Conservation (phyloP, 192 early-diverging fungal genomes). For the Gamsiella multidivaricata region DNA sequence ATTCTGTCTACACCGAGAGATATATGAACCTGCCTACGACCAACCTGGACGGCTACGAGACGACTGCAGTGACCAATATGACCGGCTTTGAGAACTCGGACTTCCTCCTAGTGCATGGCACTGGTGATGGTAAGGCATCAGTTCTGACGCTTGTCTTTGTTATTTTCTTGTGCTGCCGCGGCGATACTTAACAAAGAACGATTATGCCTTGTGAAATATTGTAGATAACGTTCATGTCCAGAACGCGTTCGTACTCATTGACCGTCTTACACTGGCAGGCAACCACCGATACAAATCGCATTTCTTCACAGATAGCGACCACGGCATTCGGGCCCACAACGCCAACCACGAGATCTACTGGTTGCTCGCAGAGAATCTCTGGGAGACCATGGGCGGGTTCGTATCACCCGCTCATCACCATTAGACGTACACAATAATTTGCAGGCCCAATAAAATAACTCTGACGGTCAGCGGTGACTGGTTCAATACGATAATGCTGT, state of each 20-base stretch:
- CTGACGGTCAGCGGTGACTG: neutral
- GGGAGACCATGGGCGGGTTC: constrained; percentile 45
- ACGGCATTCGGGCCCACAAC: constrained; percentile 81
- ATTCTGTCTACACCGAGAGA: constrained; percentile 96
- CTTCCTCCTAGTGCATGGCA: constrained; percentile 92
- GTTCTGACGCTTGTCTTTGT: neutral
- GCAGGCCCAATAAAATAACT: neutral
- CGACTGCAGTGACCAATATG: constrained; percentile 81
- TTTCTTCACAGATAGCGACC: constrained; percentile 91
- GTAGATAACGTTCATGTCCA: constrained; percentile 86
- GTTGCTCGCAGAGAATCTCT: constrained; percentile 30
- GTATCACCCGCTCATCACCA: constrained; percentile 42
- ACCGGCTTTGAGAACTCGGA: constrained; percentile 81
- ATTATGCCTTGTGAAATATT: no score
- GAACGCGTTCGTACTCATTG: constrained; percentile 84
- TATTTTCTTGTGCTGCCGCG: neutral
- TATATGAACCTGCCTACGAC: constrained; percentile 91
- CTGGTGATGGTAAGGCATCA: constrained; percentile 78
- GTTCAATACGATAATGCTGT: neutral
- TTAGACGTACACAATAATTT: constrained; percentile 1
- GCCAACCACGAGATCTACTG: constrained; percentile 71
- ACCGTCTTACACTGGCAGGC: constrained; percentile 75
- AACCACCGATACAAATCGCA: constrained; percentile 88
- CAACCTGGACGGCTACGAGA: constrained; percentile 84
- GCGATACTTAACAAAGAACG: no score